These are phyloP conservation scores for Alternaria viburni DNA, from an alignment of 2,329 filamentous ascomycete species.

Conservation along the genomic window DNA sequence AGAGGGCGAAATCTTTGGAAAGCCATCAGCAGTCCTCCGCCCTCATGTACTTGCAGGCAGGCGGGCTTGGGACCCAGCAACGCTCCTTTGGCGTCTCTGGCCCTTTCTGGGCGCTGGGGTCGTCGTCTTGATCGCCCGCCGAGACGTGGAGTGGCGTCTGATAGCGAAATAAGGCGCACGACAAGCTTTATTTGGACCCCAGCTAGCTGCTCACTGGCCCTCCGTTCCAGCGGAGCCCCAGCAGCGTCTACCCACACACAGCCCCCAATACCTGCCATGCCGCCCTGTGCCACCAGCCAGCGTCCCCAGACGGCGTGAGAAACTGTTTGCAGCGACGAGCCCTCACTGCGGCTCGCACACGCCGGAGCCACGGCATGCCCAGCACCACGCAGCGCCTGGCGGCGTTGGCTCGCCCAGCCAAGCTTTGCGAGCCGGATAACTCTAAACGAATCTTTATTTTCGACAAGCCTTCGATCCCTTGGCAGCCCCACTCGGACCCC, in stretches of 20 bases:
- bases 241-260: constrained; percentile 1
- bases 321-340: neutral
- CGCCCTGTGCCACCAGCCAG: neutral
- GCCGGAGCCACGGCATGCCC: constrained; percentile 17
- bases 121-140: constrained; percentile 43
- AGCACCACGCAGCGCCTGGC: constrained; percentile 24
- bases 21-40: constrained; percentile 25
- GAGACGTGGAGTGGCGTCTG: constrained; percentile 45
- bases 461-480: constrained; percentile 45
- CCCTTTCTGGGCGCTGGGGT: constrained; percentile 38
- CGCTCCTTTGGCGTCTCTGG: constrained; percentile 25
- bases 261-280: constrained; percentile 1
- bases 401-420: constrained; percentile 32
- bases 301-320: neutral
- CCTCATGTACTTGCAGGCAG: constrained; percentile 26
- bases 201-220: constrained; percentile 31
- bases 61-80: constrained; percentile 28
- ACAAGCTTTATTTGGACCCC: constrained; percentile 48
- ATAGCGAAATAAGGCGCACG: constrained; percentile 45
- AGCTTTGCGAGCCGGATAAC: constrained; percentile 39
- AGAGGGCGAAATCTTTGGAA: constrained; percentile 23
- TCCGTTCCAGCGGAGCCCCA: constrained; percentile 19
- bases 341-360: neutral
- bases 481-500: constrained; percentile 26
- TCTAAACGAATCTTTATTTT: constrained; percentile 43